A percentile compares a stretch with the other conserved stretches of the same genome.
These are phyloP conservation scores for Fusarium lateritium DNA, from an alignment of 2,329 filamentous ascomycete genomes.

Conservation along the genomic window DNA sequence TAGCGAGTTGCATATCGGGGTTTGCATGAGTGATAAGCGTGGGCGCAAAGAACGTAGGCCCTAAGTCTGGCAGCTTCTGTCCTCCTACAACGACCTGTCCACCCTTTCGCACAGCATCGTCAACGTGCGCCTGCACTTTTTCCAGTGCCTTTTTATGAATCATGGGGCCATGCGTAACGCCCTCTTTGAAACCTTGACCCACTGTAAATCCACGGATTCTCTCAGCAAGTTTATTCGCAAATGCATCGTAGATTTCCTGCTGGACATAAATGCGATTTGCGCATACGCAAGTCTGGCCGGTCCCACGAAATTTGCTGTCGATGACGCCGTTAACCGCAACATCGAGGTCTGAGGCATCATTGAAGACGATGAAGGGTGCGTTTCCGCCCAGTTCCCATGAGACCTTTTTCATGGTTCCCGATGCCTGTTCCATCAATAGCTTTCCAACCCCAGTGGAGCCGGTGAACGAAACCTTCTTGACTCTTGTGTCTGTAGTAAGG, in stretches of 20 bases:
- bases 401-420: constrained; percentile 84
- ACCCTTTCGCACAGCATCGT: constrained; percentile 84
- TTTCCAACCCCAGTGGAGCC: constrained; percentile 80
- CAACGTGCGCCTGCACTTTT: constrained; percentile 86
- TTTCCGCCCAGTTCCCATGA: constrained; percentile 96
- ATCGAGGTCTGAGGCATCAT: constrained; percentile 88
- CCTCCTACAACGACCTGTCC: constrained; percentile 83
- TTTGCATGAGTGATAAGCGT: constrained; percentile 93
- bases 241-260: constrained; percentile 81
- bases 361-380: constrained; percentile 96
- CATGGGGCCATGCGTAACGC: constrained; percentile 83
- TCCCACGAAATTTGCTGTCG: constrained; percentile 91
- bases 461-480: constrained; percentile 96
- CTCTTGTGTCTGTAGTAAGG: constrained; percentile 78
- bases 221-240: constrained; percentile 76
- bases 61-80: constrained; percentile 79
- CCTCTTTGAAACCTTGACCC: constrained; percentile 78
- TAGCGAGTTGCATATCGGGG: constrained; percentile 84
- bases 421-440: constrained; percentile 89
- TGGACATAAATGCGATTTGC: constrained; percentile 89
- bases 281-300: constrained; percentile 95
- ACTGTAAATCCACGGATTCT: constrained; percentile 47
- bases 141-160: constrained; percentile 86
- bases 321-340: constrained; percentile 86
- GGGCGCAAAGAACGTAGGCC: constrained; percentile 88